A percentile compares a stretch with the other conserved stretches of the same genome.
These are phyloP conservation scores for Alnus glutinosa DNA, from an alignment of 306 rosid species.

Conservation along the genomic window DNA sequence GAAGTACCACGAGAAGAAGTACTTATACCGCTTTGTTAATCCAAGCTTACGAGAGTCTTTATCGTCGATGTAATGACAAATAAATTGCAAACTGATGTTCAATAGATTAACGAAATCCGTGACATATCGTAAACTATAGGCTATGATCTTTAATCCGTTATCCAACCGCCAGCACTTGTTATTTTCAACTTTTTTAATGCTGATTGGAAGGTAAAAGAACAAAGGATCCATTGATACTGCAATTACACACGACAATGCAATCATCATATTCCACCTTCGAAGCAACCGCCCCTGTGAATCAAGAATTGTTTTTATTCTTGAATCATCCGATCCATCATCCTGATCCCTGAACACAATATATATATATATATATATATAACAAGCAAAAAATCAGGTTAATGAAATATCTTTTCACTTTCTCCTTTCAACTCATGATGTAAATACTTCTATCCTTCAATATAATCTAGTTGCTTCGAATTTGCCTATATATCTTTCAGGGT, in stretches of 20 bases:
- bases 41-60: conserved; percentile 80
- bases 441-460: too few relatives aligned
- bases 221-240: conserved; percentile 86
- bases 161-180: conserved; percentile 66
- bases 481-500: too few relatives aligned
- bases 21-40: conserved; percentile 65
- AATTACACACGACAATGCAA: conserved; percentile 72
- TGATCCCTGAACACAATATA: conserved; percentile 57
- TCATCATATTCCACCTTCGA: conserved; percentile 87
- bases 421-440: too few relatives aligned
- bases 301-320: conserved; percentile 56
- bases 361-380: neutral
- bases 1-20: conserved; percentile 54
- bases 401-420: too few relatives aligned
- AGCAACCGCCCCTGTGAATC: conserved; percentile 89
- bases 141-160: conserved; percentile 61
- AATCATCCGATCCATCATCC: conserved; percentile 37
- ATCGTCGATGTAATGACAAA: conserved; percentile 80
- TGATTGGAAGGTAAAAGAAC: conserved; percentile 83
- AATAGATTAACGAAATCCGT: conserved; percentile 73
- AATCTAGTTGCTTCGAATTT: too few relatives aligned
- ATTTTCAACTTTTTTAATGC: conserved; percentile 32
- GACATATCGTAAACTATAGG: conserved; percentile 71
- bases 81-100: conserved; percentile 82
- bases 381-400: neutral